phyloP scores from a whole-genome alignment of 2,329 filamentous ascomycete species.

The Talaromyces pinophilus region DNA sequence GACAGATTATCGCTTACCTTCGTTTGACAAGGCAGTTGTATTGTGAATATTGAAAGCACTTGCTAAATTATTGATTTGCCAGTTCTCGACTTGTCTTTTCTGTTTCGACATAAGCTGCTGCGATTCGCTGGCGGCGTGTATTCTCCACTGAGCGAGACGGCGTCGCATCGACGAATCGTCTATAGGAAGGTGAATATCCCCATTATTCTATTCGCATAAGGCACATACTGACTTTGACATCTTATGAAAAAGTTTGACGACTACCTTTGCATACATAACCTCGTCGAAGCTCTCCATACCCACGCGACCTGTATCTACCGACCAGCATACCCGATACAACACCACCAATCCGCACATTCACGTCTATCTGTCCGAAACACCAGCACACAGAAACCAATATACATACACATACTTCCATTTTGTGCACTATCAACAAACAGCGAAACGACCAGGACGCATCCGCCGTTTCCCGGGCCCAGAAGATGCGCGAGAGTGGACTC shows the following conservation, averaged over 20 bases:
- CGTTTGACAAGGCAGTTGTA: background rate
- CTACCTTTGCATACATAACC: background rate
- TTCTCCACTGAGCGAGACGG: background rate
- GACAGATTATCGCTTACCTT: background rate
- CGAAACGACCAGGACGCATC: background rate
- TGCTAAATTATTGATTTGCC: background rate
- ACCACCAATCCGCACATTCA: background rate
- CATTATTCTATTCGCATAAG: background rate
- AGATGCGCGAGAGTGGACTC: conserved; percentile 21
- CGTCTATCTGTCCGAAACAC: background rate
- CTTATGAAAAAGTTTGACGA: background rate
- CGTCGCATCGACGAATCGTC: background rate
- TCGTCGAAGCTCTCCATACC: background rate
- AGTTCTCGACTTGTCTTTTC: background rate
- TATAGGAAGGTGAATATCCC: background rate
- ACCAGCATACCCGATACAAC: background rate
- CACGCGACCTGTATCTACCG: background rate
- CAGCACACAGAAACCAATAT: background rate
- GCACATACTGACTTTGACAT: too few relatives aligned
- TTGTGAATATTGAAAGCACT: background rate
- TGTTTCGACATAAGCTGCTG: background rate
- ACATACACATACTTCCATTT: background rate
- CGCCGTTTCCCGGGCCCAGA: background rate
- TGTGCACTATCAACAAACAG: background rate
- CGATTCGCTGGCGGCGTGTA: background rate